phyloP scores from a whole-genome alignment of 352 stramenopile genomes.

The Globisporangium radiosum region DNA sequence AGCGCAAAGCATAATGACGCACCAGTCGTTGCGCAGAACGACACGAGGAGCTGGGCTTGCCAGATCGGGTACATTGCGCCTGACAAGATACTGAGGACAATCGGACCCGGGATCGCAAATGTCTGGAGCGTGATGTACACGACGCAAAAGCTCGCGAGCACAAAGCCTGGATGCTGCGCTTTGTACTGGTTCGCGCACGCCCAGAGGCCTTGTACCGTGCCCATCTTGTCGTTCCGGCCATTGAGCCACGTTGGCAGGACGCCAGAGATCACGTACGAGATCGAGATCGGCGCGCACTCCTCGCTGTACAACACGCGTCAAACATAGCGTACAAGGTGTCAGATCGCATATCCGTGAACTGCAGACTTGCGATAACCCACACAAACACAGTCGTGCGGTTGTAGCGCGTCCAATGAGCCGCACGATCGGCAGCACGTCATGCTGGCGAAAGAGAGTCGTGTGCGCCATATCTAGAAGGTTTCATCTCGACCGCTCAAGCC shows the following conservation, averaged over 20 bases:
- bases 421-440: not conserved
- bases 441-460: not conserved
- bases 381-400: not conserved
- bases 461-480: not conserved
- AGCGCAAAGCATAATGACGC: slow-evolving; percentile 81
- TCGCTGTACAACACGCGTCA: slow-evolving; percentile 16
- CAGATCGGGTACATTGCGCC: slow-evolving; percentile 85
- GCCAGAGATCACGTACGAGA: slow-evolving; percentile 70
- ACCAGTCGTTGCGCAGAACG: slow-evolving; percentile 77
- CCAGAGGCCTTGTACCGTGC: slow-evolving; percentile 73
- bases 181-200: slow-evolving; percentile 75
- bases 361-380: not conserved
- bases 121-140: slow-evolving; percentile 85
- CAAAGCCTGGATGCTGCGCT: slow-evolving; percentile 59
- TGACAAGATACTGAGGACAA: slow-evolving; percentile 83
- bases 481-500: not conserved
- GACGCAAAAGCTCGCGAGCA: slow-evolving; percentile 75
- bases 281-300: slow-evolving; percentile 64
- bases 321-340: no score
- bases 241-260: slow-evolving; percentile 77
- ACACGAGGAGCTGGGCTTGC: slow-evolving; percentile 71
- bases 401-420: not conserved
- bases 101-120: slow-evolving; percentile 84
- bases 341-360: not conserved
- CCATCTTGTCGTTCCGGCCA: slow-evolving; percentile 82